These are phyloP conservation scores for Zygosaccharomyces sapae DNA, from an alignment of 1,139 yeast species.

Conservation along the genomic window DNA sequence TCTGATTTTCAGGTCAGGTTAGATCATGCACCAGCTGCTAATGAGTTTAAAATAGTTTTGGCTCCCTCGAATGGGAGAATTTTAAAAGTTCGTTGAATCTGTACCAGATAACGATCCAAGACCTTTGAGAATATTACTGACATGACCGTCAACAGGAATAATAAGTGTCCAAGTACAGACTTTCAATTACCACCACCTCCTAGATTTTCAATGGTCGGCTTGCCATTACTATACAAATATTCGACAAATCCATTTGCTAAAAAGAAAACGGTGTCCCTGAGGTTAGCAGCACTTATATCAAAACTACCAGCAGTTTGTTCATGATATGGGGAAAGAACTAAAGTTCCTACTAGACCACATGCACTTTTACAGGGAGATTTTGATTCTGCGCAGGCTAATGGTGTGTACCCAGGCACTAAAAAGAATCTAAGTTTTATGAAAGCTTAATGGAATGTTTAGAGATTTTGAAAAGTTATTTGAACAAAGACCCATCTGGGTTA, in stretches of 20 bases:
- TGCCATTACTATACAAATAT: constrained; percentile 72
- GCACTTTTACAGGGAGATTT: constrained; percentile 40
- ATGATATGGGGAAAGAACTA: constrained; percentile 30
- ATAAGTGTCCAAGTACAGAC: constrained; percentile 39
- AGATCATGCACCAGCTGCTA: constrained; percentile 50
- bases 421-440: constrained; percentile 39
- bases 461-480: constrained; percentile 54
- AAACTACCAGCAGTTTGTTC: constrained; percentile 36
- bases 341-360: constrained; percentile 45
- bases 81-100: constrained; percentile 42
- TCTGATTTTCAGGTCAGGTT: constrained; percentile 81
- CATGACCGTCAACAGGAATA: constrained; percentile 34
- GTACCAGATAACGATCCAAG: constrained; percentile 41
- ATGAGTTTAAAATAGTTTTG: constrained; percentile 39
- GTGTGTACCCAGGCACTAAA: constrained; percentile 34
- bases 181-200: constrained; percentile 86
- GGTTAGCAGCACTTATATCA: constrained; percentile 39
- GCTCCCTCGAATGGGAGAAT: constrained; percentile 31
- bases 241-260: constrained; percentile 53
- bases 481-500: constrained; percentile 78
- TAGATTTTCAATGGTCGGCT: constrained; percentile 65
- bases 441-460: constrained; percentile 42
- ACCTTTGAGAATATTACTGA: constrained; percentile 31
- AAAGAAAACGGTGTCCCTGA: constrained; percentile 47
- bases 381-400: constrained; percentile 32